These are phyloP conservation scores for Maudiozyma serrabonitensis DNA, from an alignment of 805 yeast genomes.

Conservation along the genomic window DNA sequence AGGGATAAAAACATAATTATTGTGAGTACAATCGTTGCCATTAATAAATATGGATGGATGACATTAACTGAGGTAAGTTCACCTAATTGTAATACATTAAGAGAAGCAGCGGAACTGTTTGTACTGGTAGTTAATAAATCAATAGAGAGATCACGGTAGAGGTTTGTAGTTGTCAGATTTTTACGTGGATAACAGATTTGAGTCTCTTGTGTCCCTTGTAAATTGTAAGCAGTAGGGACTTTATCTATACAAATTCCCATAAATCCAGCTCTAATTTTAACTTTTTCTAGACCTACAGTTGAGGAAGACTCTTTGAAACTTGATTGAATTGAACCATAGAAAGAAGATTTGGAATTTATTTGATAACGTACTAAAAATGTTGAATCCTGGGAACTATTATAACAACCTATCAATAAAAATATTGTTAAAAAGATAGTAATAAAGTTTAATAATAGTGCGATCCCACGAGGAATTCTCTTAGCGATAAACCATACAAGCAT, in stretches of 20 bases:
- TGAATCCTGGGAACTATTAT: conserved; percentile 36
- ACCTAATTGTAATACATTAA: conserved; percentile 43
- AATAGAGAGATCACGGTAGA: conserved; percentile 22
- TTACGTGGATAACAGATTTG: conserved; percentile 23
- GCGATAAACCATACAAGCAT: background rate
- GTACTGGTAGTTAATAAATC: conserved; percentile 23
- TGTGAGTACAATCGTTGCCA: conserved; percentile 38
- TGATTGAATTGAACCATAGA: conserved; percentile 32
- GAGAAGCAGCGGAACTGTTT: conserved; percentile 2
- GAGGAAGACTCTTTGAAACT: conserved; percentile 29
- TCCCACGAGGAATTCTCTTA: conserved; percentile 33
- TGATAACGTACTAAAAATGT: conserved; percentile 41
- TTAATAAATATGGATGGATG: conserved; percentile 46
- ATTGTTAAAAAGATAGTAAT: conserved; percentile 42
- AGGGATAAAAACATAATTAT: conserved; percentile 33
- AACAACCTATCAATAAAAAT: conserved; percentile 50
- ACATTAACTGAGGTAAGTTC: conserved; percentile 35
- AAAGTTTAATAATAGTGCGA: conserved; percentile 35
- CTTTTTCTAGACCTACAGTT: conserved; percentile 28
- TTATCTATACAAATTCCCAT: conserved; percentile 44
- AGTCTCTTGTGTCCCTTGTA: conserved; percentile 6
- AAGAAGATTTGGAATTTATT: conserved; percentile 38
- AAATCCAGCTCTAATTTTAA: conserved; percentile 45
- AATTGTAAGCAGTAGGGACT: conserved; percentile 18
- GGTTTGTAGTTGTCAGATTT: conserved; percentile 12